Evolutionary conservation across 345 rosid genomes (phyloP), one percentile per base, ranked within the genome.

Genomic region (Carallia brachiata): DNA sequence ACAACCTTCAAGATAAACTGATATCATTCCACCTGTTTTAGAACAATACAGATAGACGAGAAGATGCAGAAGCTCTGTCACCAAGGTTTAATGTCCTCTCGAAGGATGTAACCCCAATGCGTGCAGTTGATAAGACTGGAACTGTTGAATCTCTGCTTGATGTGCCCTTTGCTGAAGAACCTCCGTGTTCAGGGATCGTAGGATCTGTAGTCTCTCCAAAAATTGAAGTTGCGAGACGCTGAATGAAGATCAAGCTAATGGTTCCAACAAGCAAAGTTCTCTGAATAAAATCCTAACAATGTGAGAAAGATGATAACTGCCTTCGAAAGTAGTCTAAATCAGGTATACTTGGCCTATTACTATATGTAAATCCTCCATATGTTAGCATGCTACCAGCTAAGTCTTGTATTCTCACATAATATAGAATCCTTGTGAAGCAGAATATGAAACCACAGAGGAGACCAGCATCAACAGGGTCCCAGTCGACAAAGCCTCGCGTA

Each of bases 221-320:
- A 61, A 2, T n/a, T 55, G 31, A 37, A 15, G 60, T 59, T 57
- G 69, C 74, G 54, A 58, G 52, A 75, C 73, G 48, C 55, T 52
- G 0, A 64, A 68, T 12, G 65, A 66, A 67, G 36, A 31, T 6
- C 70, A 69, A 48, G 52, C 60, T 72, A 40, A 58, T 70, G 52
- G 61, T 70, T 69, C 56, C 67, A 62, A 75, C 84, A 78, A 78
- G 67, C 77, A 19, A 18, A 36, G 44, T 6, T 47, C 80, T 28
- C 57, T 69, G 13, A 77, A 75, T 78, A 87, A 77, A 78, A 75
- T 74, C 80, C 83, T 54, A 82, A 81, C 84, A 87, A 75, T 75
- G 90, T 94, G 70, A 80, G 83, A 81, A 87, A 87, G 69, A 84
- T 91, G 96, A 86, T 88, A 66, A 87, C 84, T 75, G 88, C 71